phyloP scores from a whole-genome alignment of 352 stramenopile genomes.

The Hyaloperonospora arabidopsidis region DNA sequence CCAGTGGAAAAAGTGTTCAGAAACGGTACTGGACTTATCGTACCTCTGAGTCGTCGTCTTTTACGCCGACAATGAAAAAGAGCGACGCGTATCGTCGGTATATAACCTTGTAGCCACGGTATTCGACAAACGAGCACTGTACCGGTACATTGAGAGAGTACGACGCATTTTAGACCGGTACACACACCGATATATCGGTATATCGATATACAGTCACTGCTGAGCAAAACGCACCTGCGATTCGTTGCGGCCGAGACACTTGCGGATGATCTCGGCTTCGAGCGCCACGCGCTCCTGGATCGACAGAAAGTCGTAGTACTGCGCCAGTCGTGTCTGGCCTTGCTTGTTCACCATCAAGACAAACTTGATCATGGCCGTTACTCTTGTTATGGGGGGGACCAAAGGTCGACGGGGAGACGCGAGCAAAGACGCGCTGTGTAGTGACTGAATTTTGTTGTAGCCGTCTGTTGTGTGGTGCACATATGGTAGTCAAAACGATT shows the following conservation, averaged over 20 bases:
- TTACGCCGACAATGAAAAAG: conserved; percentile 99
- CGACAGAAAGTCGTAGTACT: conserved; percentile 99
- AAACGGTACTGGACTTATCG: neutral
- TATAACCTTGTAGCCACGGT: conserved; percentile 98
- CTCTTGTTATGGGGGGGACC: conserved; percentile 1
- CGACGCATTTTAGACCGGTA: neutral
- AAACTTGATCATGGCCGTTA: conserved; percentile 88
- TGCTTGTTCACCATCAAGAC: conserved; percentile 99
- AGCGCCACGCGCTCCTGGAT: conserved; percentile 97
- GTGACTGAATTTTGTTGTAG: too few relatives aligned
- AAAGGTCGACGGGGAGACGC: too few relatives aligned
- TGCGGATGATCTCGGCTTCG: conserved; percentile 99
- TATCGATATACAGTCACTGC: neutral
- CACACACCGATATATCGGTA: neutral
- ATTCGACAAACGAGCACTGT: conserved; percentile 99
- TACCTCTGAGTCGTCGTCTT: conserved; percentile 90
- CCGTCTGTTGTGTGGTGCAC: too few relatives aligned
- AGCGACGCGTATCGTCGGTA: conserved; percentile 98
- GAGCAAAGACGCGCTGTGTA: too few relatives aligned
- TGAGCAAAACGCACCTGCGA: conserved; percentile 54
- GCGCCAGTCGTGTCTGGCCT: conserved; percentile 98
- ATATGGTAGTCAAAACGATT: too few relatives aligned
- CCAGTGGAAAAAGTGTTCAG: neutral
- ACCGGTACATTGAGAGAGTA: neutral
- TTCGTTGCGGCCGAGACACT: conserved; percentile 97